Evolutionary conservation across 495 filamentous ascomycete species (phyloP), one percentile per base, ranked within the genome.

Genomic region (Neurospora tetraspora): DNA sequence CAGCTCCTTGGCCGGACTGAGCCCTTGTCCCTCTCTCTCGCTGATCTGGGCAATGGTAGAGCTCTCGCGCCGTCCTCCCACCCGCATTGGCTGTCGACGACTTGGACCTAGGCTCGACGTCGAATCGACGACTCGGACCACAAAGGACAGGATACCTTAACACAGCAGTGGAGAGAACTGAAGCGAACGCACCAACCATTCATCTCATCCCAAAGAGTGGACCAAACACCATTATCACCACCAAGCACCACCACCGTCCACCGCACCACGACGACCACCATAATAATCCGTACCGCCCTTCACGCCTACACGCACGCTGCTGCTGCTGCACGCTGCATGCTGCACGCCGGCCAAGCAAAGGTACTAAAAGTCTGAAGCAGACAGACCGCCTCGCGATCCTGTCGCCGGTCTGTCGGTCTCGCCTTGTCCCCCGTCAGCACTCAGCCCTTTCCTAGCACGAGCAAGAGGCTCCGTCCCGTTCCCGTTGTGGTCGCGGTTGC

Each of bases 1-100:
- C 85, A 85, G 85, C 81, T 85, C 85, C 85, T 79, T 85, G 76
- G 80, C 82, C 79, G 85, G 85, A 86, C 85, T 86, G 85, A 84
- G 85, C 77, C 73, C 20, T 74, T 70, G 65, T 53, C 53, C 31
- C 31, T 5, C 31, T 34, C 31, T 34, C 23, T 31, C 16, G 34
- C 42, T 59, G 39, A 36, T 71, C 27, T 71, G 31, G 70, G 53
- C 20, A 71, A 71, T 31, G 43, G 12, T 45, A 59, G 34, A 69
- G 70, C 40, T 39, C 70, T 31, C 53, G 37, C 38, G 36, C 37
- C 31, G 70, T 65, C 74, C 53, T 45, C 65, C 38, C 74, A 71
- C 69, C 40, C 36, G 70, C 40, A 27, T 68, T 47, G 53, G 42
- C 70, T 65, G 53, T 65, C 53, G 53, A 65, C 53, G 53, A 65